These are phyloP conservation scores for Ceratocystiopsis brevicomis DNA, from an alignment of 2,329 filamentous ascomycete species.

Conservation along the genomic window DNA sequence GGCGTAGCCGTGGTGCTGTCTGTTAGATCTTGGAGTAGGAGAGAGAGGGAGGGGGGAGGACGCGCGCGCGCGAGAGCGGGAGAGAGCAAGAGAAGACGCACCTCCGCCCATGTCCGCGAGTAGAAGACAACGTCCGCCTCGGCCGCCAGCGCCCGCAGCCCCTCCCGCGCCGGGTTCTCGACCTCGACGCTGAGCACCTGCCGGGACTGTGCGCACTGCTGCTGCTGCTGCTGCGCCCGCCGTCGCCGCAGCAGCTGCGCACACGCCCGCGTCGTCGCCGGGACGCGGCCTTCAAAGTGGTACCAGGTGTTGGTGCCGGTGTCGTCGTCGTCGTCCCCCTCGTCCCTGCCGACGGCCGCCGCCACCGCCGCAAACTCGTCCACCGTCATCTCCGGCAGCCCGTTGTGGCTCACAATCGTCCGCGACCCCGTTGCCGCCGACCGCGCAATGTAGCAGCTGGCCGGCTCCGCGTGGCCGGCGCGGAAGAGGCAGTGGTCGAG, in stretches of 20 bases:
- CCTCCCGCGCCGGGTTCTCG: conserved; percentile 46
- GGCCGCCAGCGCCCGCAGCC: conserved; percentile 38
- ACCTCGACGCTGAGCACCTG: conserved; percentile 47
- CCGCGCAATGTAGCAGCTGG: conserved; percentile 51
- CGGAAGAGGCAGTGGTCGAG: conserved; percentile 42
- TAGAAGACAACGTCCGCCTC: conserved; percentile 57
- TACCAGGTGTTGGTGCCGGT: conserved; percentile 30
- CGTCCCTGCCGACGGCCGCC: conserved; percentile 14
- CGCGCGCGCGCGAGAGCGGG: no score
- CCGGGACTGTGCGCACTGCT: conserved; percentile 4
- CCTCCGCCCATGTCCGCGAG: conserved; percentile 51
- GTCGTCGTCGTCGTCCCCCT: conserved; percentile 12
- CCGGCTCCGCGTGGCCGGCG: conserved; percentile 31
- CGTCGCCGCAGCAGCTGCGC: not conserved
- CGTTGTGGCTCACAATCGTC: conserved; percentile 53
- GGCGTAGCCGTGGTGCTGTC: conserved; percentile 15
- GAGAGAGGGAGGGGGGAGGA: conserved; percentile 6
- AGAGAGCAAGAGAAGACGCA: no score
- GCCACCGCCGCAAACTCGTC: conserved; percentile 35
- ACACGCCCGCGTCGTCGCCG: conserved; percentile 41
- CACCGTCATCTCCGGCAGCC: conserved; percentile 46
- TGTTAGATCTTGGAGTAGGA: not conserved
- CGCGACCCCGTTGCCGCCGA: conserved; percentile 39
- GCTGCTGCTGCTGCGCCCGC: conserved; percentile 19
- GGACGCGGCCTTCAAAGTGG: conserved; percentile 57